A percentile compares a stretch with the other conserved stretches of the same genome.
phyloP scores from a whole-genome alignment of 768 basidiomycete species.

The Obba rivulosa region DNA sequence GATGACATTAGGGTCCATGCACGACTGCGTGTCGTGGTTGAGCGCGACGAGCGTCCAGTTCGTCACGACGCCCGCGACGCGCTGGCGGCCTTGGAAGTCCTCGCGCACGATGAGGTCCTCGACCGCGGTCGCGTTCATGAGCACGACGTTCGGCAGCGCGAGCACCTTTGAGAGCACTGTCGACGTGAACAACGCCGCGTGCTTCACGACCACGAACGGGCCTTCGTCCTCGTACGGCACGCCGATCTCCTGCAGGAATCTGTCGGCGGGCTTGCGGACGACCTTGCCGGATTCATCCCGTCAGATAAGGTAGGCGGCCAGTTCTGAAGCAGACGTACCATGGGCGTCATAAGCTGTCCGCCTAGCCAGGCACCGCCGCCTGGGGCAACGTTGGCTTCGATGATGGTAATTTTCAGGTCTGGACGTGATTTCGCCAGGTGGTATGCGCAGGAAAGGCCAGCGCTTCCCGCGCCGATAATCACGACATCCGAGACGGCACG shows the following conservation, averaged over 20 bases:
- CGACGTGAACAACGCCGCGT: conserved; percentile 77
- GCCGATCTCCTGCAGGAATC: conserved; percentile 63
- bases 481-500: conserved; percentile 73
- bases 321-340: conserved; percentile 37
- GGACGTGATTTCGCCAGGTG: conserved; percentile 62
- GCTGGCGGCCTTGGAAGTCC: conserved; percentile 38
- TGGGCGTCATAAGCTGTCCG: conserved; percentile 74
- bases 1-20: conserved; percentile 69
- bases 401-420: conserved; percentile 58
- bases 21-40: conserved; percentile 70
- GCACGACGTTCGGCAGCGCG: conserved; percentile 61
- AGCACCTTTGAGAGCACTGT: conserved; percentile 69
- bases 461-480: conserved; percentile 65
- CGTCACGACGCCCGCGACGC: conserved; percentile 48
- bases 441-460: conserved; percentile 71
- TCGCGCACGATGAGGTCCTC: conserved; percentile 71
- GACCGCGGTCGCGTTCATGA: conserved; percentile 78
- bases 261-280: conserved; percentile 71
- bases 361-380: conserved; percentile 73
- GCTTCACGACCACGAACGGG: conserved; percentile 72
- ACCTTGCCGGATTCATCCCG: conserved; percentile 35
- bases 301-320: neutral
- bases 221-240: conserved; percentile 79
- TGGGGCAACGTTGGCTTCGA: conserved; percentile 77
- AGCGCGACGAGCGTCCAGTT: conserved; percentile 49